Base-by-base conservation (phyloP, 2,329 filamentous ascomycete genomes). In the Colletotrichum sp. region DNA sequence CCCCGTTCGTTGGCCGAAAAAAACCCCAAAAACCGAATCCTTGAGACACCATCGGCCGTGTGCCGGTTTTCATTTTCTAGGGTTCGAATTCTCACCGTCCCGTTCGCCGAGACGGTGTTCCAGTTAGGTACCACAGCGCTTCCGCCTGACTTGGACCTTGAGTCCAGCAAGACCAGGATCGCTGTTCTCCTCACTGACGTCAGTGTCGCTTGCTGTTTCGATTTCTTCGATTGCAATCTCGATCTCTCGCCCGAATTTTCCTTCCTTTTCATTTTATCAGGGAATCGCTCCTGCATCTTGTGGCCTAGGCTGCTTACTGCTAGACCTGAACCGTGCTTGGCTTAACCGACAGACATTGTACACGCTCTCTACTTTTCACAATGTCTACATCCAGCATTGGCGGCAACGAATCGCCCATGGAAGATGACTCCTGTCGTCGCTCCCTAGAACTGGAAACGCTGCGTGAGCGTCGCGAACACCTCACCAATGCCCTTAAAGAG, bases 401-500 rank as follows among this genome's bases (percentile, higher is more conserved):
- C n/a, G 68, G 71, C 55, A 71, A 67, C 38, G 72, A 69, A 16
- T 63, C 69, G 69, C 70, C 66, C 16, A 43, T 63, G 31, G 66
- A 70, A 29, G 71, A 73, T 43, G 67, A 70, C 7, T 38, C 24
- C 43, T 29, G 55, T 13, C 47, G 31, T 8, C 57, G 73, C 33
- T 36, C 29, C 34, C 29, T 31, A 12, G 61, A 63, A 16, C 81
- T 84, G 51, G 84, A 86, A 70, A 77, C 82, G 69, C 85, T 91
- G 73, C 84, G 93, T 65, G 83, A 85, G 63, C 86, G 87, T 70
- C 91, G 92, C 66, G 84, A 88, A 58, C 83, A 87, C 75, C 83
- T 92, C 74, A 94, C 92, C 1, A 83, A 91, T 18, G 83, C 85
- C 1, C 84, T 93, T 21, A 81, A 82, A 12, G 84, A 84, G 9